These are phyloP conservation scores for Selaginella tamariscina DNA, from an alignment of 75 land plant genomes.

Conservation along the genomic window DNA sequence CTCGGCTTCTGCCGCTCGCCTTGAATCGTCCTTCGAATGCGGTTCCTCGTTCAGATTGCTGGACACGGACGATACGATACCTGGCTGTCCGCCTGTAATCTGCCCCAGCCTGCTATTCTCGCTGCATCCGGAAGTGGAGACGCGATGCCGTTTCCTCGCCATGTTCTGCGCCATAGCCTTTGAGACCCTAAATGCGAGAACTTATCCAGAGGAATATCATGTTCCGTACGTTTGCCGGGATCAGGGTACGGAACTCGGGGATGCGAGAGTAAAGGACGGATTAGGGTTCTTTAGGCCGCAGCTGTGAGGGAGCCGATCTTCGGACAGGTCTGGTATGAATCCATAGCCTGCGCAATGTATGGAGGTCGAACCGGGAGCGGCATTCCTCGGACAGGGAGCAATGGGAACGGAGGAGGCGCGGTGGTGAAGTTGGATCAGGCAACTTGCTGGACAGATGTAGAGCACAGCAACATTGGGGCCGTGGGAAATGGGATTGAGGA, in stretches of 20 bases:
- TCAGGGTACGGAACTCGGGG: no score
- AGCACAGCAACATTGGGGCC: not conserved
- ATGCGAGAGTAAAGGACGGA: no score
- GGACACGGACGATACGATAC: not conserved
- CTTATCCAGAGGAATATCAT: no score
- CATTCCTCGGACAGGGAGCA: not conserved
- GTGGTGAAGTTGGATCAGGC: not conserved
- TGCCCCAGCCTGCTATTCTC: not conserved
- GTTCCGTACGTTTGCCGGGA: no score
- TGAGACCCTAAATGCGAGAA: no score
- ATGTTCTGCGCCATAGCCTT: not conserved
- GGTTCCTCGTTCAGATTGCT: not conserved
- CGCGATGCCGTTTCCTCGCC: not conserved
- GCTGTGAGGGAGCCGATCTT: no score
- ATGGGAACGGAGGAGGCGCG: not conserved
- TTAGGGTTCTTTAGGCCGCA: no score
- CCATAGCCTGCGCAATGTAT: no score
- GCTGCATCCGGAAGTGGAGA: not conserved
- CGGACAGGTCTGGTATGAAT: no score
- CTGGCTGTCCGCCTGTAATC: not conserved
- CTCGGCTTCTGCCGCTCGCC: not conserved
- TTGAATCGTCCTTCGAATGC: not conserved
- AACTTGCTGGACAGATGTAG: not conserved
- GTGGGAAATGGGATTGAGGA: not conserved
- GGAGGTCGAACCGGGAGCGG: not conserved